Evolutionary conservation across 2,329 filamentous ascomycete genomes (phyloP).

Genomic region (Huntiella abstrusa): DNA sequence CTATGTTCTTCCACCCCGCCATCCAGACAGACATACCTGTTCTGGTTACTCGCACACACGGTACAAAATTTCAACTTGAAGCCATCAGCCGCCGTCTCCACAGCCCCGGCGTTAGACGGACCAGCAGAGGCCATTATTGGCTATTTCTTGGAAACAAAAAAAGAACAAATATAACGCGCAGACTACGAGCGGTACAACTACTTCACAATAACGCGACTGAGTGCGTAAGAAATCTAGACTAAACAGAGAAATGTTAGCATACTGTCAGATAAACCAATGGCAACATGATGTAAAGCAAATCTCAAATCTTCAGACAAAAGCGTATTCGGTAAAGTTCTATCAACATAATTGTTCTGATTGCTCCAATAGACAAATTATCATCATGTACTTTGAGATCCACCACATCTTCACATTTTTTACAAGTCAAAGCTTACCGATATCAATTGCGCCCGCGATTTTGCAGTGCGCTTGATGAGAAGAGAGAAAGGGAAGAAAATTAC

Average conservation of each 20-base stretch:
- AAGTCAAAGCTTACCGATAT: constrained; percentile 3
- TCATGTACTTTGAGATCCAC: constrained; percentile 21
- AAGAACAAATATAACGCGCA: background rate
- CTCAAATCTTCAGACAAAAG: constrained; percentile 21
- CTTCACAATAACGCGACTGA: constrained; percentile 5
- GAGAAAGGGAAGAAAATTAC: background rate
- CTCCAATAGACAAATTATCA: constrained; percentile 48
- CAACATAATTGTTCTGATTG: constrained; percentile 51
- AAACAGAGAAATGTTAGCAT: constrained; percentile 2
- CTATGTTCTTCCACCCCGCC: background rate
- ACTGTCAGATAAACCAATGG: background rate
- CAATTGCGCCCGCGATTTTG: background rate
- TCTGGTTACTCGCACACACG: constrained; percentile 97
- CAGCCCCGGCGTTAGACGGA: constrained; percentile 17
- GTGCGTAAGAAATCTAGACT: constrained; percentile 1
- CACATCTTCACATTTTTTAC: background rate
- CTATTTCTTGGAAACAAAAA: background rate
- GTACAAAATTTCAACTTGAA: constrained; percentile 95
- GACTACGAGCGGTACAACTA: constrained; percentile 4
- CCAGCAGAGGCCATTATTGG: background rate
- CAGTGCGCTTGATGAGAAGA: background rate
- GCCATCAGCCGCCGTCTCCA: constrained; percentile 25
- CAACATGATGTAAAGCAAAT: constrained; percentile 12
- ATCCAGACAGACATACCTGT: constrained; percentile 42
- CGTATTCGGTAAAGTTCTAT: constrained; percentile 40